Percentiles rank a stretch among this genome's conserved stretches.
Conservation (phyloP, 495 filamentous ascomycete genomes). For the Hypoxylon crocopeplum region DNA sequence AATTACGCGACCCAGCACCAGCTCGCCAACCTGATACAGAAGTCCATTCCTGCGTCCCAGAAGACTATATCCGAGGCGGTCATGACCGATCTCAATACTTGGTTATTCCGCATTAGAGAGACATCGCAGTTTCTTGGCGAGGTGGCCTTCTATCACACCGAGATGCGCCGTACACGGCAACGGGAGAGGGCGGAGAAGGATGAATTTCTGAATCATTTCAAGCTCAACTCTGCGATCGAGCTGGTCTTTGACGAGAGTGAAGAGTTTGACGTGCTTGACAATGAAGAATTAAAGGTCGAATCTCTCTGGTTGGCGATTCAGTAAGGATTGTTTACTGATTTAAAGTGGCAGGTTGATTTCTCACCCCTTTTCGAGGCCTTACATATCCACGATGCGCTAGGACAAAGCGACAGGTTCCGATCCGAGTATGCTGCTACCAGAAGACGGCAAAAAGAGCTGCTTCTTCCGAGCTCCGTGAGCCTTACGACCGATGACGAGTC, state of each 20-base stretch:
- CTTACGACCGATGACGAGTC: constrained; percentile 76
- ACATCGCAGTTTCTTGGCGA: constrained; percentile 94
- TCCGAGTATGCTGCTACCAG: constrained; percentile 89
- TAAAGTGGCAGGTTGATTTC: constrained; percentile 64
- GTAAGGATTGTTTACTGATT: neutral
- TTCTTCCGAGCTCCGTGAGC: constrained; percentile 76
- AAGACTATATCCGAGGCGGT: constrained; percentile 93
- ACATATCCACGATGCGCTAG: constrained; percentile 95
- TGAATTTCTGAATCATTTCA: constrained; percentile 77
- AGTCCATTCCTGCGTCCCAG: constrained; percentile 90
- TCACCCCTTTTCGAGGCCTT: constrained; percentile 93
- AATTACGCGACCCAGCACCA: constrained; percentile 93
- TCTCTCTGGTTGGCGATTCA: neutral
- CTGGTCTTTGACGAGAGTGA: constrained; percentile 93
- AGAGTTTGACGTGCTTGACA: constrained; percentile 92
- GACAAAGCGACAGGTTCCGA: constrained; percentile 88
- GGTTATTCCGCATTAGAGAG: constrained; percentile 95
- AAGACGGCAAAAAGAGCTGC: constrained; percentile 86
- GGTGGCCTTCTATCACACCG: constrained; percentile 95
- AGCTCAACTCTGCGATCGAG: constrained; percentile 94
- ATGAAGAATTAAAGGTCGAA: constrained; percentile 83
- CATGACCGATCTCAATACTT: constrained; percentile 96
- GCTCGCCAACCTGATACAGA: constrained; percentile 94
- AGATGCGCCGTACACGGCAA: constrained; percentile 82
- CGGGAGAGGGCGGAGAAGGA: constrained; percentile 77